A percentile compares a stretch with the other conserved stretches of the same genome.
Conservation (phyloP, 2,329 filamentous ascomycete genomes). For the Volutella citrinella region DNA sequence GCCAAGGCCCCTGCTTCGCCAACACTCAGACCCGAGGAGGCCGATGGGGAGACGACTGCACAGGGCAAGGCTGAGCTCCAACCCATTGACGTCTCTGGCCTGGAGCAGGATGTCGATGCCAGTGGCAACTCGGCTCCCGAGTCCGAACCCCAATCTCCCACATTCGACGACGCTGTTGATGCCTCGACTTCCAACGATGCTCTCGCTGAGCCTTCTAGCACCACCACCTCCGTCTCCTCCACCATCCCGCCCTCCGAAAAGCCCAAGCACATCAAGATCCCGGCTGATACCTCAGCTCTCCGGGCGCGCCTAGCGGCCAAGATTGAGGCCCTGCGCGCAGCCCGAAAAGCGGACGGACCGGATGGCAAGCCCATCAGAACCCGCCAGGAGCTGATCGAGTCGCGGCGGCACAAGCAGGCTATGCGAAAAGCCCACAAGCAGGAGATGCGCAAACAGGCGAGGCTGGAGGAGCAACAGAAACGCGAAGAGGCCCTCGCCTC, state of each 20-base stretch:
- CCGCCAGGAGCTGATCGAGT: slow-evolving; percentile 87
- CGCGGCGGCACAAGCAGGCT: slow-evolving; percentile 81
- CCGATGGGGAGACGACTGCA: slow-evolving; percentile 10
- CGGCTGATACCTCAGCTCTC: slow-evolving; percentile 70
- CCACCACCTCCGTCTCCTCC: slow-evolving; percentile 68
- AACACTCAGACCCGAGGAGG: slow-evolving; percentile 15
- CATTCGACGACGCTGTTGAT: slow-evolving; percentile 53
- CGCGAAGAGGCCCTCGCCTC: slow-evolving; percentile 62
- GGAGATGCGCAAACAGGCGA: slow-evolving; percentile 72
- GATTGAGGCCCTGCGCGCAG: slow-evolving; percentile 80
- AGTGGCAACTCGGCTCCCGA: slow-evolving; percentile 46
- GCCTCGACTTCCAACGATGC: slow-evolving; percentile 37
- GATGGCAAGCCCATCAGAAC: slow-evolving; percentile 77
- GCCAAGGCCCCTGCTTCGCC: slow-evolving; percentile 15
- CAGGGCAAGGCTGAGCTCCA: slow-evolving; percentile 14
- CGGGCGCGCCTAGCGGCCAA: slow-evolving; percentile 76
- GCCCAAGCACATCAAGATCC: slow-evolving; percentile 64
- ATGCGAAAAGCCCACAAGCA: slow-evolving; percentile 87
- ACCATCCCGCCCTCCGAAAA: slow-evolving; percentile 58
- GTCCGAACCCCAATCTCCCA: slow-evolving; percentile 49
- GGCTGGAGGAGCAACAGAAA: slow-evolving; percentile 71
- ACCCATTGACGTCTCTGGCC: slow-evolving; percentile 26
- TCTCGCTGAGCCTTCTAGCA: slow-evolving; percentile 48
- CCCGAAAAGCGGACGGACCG: slow-evolving; percentile 80
- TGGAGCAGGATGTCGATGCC: slow-evolving; percentile 41